phyloP scores from a whole-genome alignment of 257 asterid species.

The Solanum raphanifolium region DNA sequence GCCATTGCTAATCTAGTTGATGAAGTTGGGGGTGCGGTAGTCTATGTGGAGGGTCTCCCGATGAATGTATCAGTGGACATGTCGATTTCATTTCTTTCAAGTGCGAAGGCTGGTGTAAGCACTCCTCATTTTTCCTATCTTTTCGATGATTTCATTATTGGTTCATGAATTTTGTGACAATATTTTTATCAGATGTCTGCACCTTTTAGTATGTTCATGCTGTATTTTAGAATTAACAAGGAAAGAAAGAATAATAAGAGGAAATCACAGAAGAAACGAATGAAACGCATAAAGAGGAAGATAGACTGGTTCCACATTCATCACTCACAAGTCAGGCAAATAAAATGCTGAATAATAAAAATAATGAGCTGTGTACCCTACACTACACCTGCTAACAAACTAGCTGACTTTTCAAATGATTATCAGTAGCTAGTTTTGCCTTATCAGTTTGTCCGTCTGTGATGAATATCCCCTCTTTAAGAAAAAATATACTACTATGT shows the following conservation, averaged over 20 bases:
- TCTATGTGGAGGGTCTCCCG: constrained; percentile 38
- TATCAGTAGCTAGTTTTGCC: not conserved
- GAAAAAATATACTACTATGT: not conserved
- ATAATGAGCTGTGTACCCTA: not conserved
- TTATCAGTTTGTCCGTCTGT: not conserved
- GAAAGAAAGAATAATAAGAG: not conserved
- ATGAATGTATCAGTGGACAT: constrained; percentile 68
- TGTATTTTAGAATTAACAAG: not conserved
- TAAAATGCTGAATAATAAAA: not conserved
- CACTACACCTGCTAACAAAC: not conserved
- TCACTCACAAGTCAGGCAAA: not conserved
- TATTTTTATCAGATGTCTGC: not conserved
- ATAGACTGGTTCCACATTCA: not conserved
- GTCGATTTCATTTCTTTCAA: constrained; percentile 52
- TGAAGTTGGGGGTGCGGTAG: constrained; percentile 56
- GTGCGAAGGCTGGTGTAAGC: constrained; percentile 59
- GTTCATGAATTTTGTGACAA: not conserved
- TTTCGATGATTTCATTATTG: not conserved
- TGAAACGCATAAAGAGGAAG: not conserved
- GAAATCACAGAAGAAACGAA: not conserved
- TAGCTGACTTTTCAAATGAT: not conserved
- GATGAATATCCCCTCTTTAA: not conserved
- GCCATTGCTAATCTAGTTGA: constrained; percentile 63
- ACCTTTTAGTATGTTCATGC: not conserved
- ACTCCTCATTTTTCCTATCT: not conserved